Evolutionary conservation across 768 basidiomycete species (phyloP), one percentile per base, ranked within the genome.

Genomic region (Lactifluus hygrophoroides): DNA sequence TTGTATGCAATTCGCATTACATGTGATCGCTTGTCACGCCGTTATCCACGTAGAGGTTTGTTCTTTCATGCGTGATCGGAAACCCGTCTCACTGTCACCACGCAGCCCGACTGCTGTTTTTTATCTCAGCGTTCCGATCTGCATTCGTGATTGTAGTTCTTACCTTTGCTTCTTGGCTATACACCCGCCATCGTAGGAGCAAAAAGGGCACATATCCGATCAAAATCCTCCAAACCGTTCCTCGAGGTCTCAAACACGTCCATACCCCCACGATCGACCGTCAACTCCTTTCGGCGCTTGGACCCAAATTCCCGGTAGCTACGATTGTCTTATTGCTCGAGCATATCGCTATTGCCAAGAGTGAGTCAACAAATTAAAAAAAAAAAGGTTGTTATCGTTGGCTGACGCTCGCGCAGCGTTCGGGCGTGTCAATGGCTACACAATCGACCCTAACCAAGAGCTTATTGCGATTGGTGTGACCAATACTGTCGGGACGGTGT

Each of bases 381-480:
- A 5, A 32, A 19, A 21, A 19, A n/a, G 9, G n/a, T 11, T n/a
- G 10, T 14, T 17, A 16, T 17, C 5, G 10, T n/a, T 27, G 6
- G 11, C 47, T 59, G 9, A 59, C 27, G 4, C 27, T 47, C n/a
- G 28, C 27, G 11, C 65, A 92, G 88, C 93, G 2, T 97, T 97
- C 70, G 95, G 94, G 52, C 87, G 96, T 63, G 69, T 97, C 64
- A 98, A 98, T 69, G 85, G 85, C 21, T 99, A 99, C 77, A 95
- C 90, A 70, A 90, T 91, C 64, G 82, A 90, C 60, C 90, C 94
- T 2, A 91, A 92, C 72, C 94, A 96, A 71, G 94, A 96, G 70
- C 79, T 97, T 49, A 89, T 97, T 65, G 94, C 95, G 42, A 97
- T 99, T 64, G 95, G 95, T n/a, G 91, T 98, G 19, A 89, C 93